Percentiles rank a stretch among this genome's conserved stretches.
Evolutionary conservation across 331 rosid genomes (phyloP).

Genomic region (Pyracantha coccinea): DNA sequence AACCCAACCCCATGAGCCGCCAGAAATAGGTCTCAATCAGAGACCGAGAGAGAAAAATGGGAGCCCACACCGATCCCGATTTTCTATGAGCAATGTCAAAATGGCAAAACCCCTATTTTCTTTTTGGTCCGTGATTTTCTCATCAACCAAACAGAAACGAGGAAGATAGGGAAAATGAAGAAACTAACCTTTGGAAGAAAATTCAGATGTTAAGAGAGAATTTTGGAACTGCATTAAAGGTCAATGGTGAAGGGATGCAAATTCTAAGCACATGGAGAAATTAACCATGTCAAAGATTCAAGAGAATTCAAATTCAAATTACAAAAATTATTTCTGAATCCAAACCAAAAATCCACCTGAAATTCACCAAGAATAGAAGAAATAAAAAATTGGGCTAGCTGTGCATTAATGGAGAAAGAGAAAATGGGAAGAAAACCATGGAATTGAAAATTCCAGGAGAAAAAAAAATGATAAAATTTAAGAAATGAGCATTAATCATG

Average conservation of each 20-base stretch:
- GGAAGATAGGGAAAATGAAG: too few species aligned
- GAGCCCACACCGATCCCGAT: too few species aligned
- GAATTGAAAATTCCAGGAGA: background rate
- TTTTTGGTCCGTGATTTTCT: too few species aligned
- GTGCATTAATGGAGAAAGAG: background rate
- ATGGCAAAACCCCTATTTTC: too few species aligned
- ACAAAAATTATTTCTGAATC: conserved; percentile 21
- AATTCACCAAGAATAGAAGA: background rate
- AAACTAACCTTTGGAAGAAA: background rate
- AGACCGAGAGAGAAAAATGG: too few species aligned
- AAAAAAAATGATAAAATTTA: background rate
- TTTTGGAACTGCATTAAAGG: background rate
- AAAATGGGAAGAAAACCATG: background rate
- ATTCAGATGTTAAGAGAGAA: background rate
- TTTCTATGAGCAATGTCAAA: too few species aligned
- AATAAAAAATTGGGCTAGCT: background rate
- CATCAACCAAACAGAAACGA: too few species aligned
- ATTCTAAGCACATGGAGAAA: background rate
- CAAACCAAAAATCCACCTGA: conserved; percentile 22
- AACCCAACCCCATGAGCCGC: too few species aligned
- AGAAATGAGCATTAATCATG: background rate
- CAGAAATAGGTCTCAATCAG: too few species aligned
- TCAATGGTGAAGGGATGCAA: background rate
- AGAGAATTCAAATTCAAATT: background rate
- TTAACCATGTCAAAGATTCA: background rate